Conservation (phyloP, 129 eudicot genomes). For the Heracleum sosnowskyi region DNA sequence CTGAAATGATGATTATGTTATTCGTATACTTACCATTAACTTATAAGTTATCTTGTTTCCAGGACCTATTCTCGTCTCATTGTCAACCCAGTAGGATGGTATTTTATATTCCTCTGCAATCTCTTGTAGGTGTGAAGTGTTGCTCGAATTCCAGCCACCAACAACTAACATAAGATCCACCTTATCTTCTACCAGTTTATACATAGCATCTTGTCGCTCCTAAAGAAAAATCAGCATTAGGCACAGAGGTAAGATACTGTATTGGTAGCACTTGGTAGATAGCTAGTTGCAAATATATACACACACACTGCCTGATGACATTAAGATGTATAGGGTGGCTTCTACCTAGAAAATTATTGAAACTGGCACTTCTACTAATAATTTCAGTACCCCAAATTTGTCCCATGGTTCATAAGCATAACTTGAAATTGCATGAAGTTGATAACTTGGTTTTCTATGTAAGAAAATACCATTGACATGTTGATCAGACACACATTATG, state of each 20-base stretch:
- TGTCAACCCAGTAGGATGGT: constrained; percentile 85
- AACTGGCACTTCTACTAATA: neutral
- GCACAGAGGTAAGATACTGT: neutral
- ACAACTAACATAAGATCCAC: constrained; percentile 73
- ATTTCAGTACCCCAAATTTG: neutral
- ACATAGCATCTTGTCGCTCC: constrained; percentile 97
- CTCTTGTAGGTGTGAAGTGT: constrained; percentile 85
- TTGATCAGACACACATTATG: neutral
- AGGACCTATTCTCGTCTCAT: constrained; percentile 78
- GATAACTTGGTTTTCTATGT: neutral
- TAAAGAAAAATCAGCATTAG: constrained; percentile 12
- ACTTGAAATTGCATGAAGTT: neutral
- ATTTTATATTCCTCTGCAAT: constrained; percentile 83
- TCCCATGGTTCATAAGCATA: neutral
- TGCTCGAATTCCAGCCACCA: constrained; percentile 92
- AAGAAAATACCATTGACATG: neutral
- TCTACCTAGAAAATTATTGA: neutral
- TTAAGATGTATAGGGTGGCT: neutral
- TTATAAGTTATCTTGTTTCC: constrained; percentile 62
- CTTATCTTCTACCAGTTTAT: constrained; percentile 61
- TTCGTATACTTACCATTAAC: constrained; percentile 35
- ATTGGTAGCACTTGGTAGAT: neutral
- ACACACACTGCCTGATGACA: neutral
- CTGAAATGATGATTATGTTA: neutral
- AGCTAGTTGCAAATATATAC: neutral